Conservation (phyloP, 305 asterid genomes). For the Fraxinus nigra region DNA sequence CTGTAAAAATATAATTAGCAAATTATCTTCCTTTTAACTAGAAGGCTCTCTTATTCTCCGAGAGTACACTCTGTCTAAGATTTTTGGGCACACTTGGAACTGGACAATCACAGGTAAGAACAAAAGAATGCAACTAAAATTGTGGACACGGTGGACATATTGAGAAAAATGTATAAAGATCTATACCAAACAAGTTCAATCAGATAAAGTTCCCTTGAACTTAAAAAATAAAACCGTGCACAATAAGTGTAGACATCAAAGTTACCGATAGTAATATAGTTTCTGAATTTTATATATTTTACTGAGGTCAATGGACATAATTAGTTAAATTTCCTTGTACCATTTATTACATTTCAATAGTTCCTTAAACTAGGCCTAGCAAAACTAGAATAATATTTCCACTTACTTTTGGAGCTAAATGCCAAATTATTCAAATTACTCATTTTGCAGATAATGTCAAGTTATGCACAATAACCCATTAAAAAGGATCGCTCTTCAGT, state of each 20-base stretch:
- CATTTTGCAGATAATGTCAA: not conserved
- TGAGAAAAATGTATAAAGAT: not conserved
- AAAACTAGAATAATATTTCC: not conserved
- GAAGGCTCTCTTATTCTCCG: not conserved
- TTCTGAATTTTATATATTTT: not conserved
- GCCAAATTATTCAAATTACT: not conserved
- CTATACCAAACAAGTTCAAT: not conserved
- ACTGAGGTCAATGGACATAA: not conserved
- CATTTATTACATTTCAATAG: not conserved
- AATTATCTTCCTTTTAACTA: not conserved
- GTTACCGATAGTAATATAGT: not conserved
- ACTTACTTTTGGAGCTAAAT: not conserved
- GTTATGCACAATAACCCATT: not conserved
- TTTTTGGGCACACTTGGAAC: not conserved
- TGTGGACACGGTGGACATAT: not conserved
- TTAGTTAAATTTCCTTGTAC: not conserved
- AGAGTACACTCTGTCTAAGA: not conserved
- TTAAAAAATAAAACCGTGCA: not conserved
- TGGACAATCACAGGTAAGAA: not conserved
- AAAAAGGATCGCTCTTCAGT: not conserved
- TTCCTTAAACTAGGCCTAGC: not conserved
- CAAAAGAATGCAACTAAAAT: not conserved
- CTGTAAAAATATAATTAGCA: constrained; percentile 31
- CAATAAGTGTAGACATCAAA: not conserved
- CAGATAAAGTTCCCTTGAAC: not conserved